A percentile compares a stretch with the other conserved stretches of the same genome.
Evolutionary conservation across 495 filamentous ascomycete genomes (phyloP).

Genomic region (Penicillium alfredii): DNA sequence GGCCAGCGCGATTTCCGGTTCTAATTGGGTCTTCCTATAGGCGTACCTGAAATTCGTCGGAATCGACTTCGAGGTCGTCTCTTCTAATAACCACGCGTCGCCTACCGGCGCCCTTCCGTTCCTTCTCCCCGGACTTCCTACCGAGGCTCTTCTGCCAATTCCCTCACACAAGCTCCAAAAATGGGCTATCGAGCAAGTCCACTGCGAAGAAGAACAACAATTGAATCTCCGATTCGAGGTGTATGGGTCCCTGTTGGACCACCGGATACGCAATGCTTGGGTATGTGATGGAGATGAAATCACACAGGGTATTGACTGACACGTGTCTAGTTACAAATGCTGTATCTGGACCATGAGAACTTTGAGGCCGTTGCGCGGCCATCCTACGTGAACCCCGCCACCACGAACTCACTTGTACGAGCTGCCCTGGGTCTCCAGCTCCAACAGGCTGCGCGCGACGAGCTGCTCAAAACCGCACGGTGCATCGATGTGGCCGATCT

Average conservation of each 20-base stretch:
- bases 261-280: conserved; percentile 80
- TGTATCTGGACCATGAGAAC: conserved; percentile 70
- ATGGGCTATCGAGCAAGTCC: conserved; percentile 55
- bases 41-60: conserved; percentile 75
- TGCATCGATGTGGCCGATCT: conserved; percentile 58
- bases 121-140: conserved; percentile 54
- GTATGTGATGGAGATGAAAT: conserved; percentile 38
- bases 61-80: conserved; percentile 59
- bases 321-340: conserved; percentile 56
- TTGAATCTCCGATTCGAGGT: conserved; percentile 62
- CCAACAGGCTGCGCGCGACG: conserved; percentile 60
- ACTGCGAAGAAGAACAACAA: conserved; percentile 45
- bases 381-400: conserved; percentile 63
- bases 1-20: conserved; percentile 2
- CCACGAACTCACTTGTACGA: conserved; percentile 58
- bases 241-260: conserved; percentile 75
- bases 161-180: conserved; percentile 60
- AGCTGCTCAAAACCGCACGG: conserved; percentile 60
- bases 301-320: conserved; percentile 6
- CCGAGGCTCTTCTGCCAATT: conserved; percentile 41
- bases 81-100: conserved; percentile 90
- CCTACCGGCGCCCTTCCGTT: conserved; percentile 85
- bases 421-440: conserved; percentile 57
- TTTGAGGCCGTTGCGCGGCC: conserved; percentile 54
- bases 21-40: conserved; percentile 37